phyloP scores from a whole-genome alignment of 1,284 basidiomycete genomes.

The Ceratorhiza oryzae-sativae region DNA sequence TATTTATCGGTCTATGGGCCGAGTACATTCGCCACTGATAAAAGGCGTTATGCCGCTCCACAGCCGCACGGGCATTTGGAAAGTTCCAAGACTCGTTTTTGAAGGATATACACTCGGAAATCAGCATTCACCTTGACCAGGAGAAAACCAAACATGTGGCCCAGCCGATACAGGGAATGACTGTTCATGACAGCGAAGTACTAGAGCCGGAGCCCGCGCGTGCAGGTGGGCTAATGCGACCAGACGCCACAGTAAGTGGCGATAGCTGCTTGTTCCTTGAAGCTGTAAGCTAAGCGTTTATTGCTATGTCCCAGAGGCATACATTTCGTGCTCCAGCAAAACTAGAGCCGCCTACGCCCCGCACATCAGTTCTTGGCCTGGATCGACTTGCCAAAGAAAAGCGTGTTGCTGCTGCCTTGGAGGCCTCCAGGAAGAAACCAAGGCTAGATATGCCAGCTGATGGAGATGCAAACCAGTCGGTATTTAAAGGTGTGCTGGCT shows the following conservation, averaged over 20 bases:
- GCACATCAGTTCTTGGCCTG: conserved; percentile 80
- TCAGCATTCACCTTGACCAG: conserved; percentile 70
- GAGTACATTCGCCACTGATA: conserved; percentile 36
- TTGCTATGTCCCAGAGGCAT: conserved; percentile 61
- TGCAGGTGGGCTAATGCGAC: conserved; percentile 77
- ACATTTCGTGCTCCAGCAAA: conserved; percentile 77
- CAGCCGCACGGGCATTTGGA: conserved; percentile 83
- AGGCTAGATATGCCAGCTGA: conserved; percentile 61
- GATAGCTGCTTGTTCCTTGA: background rate
- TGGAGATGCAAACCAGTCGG: conserved; percentile 58
- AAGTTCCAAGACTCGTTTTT: conserved; percentile 77
- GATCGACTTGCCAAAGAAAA: conserved; percentile 90
- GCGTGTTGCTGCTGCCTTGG: conserved; percentile 61
- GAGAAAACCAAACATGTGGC: conserved; percentile 57
- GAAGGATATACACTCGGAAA: conserved; percentile 63
- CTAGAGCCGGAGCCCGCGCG: conserved; percentile 77
- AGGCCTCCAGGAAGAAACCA: conserved; percentile 68
- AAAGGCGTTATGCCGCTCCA: conserved; percentile 43
- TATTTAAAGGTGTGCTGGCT: conserved; percentile 77
- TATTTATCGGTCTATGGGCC: background rate
- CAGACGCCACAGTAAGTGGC: conserved; percentile 63
- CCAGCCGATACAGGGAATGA: conserved; percentile 70
- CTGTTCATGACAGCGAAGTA: conserved; percentile 80
- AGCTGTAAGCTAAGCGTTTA: background rate
- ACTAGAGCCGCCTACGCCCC: conserved; percentile 73